These are phyloP conservation scores for Kodamaea alishanica DNA, from an alignment of 1,139 yeast species.

Conservation along the genomic window DNA sequence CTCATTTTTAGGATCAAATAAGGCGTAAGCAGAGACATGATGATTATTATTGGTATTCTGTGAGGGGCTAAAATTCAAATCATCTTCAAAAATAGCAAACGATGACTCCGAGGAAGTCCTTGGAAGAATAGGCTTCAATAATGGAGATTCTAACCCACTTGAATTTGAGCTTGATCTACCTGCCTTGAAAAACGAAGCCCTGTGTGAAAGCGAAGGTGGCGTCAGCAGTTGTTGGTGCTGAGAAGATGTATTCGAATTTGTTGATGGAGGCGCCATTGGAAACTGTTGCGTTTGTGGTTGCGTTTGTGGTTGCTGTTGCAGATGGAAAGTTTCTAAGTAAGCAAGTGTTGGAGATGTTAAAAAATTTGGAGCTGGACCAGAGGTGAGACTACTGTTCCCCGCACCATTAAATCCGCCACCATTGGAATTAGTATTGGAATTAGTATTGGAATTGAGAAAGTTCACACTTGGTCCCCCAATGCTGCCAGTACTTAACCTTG, in stretches of 20 bases:
- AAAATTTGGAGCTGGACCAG: slow-evolving; percentile 4
- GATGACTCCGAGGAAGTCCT: slow-evolving; percentile 55
- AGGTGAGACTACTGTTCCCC: slow-evolving; percentile 2
- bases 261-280: neutral
- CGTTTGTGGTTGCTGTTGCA: slow-evolving; percentile 5
- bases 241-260: slow-evolving; percentile 15
- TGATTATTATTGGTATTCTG: slow-evolving; percentile 17
- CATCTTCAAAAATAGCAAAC: slow-evolving; percentile 52
- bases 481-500: slow-evolving; percentile 15
- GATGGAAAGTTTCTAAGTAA: slow-evolving; percentile 12
- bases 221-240: neutral
- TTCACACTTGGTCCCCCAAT: slow-evolving; percentile 3
- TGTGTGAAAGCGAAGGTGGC: slow-evolving; percentile 15
- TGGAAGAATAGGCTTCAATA: slow-evolving; percentile 44
- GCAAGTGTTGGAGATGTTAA: slow-evolving; percentile 15
- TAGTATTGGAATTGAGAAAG: neutral
- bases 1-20: slow-evolving; percentile 66
- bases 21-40: slow-evolving; percentile 47
- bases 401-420: slow-evolving; percentile 14
- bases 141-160: slow-evolving; percentile 48
- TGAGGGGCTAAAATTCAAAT: slow-evolving; percentile 27
- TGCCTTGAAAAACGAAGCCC: slow-evolving; percentile 11
- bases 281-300: slow-evolving; percentile 6
- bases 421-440: slow-evolving; percentile 8
- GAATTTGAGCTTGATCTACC: slow-evolving; percentile 30